Base-by-base conservation (phyloP, 2,329 filamentous ascomycete species). In the Microthyrium microscopicum region DNA sequence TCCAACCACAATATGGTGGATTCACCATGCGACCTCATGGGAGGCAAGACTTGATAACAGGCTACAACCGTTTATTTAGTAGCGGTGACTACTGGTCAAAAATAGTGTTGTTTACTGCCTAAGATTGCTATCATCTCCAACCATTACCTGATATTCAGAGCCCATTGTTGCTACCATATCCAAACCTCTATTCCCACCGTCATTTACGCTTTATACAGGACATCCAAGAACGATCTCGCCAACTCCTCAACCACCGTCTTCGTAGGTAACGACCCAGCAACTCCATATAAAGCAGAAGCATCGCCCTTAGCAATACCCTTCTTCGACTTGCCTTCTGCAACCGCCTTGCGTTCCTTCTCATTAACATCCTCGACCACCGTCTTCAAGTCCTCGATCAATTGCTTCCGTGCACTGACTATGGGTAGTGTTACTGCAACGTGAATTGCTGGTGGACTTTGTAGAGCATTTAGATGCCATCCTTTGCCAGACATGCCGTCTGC, bases 401-500 rank as follows among this genome's bases (percentile, higher is more conserved):
- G 68, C 49, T 95, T 84, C 51, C 81, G 80, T 3, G 77, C 82
- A 46, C 76, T 76, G 16, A 75, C 73, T 30, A 91, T 80, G 12
- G 87, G 87, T 45, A 92, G 55, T 1, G 89, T 98, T 25, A 95
- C 84, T 9, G 89, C 89, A 25, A 95, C 73, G 54, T 98, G 89
- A 35, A 98, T 83, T 15, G 84, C 89, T 0, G 89, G 76, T 3
- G 89, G 89, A 46, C 73, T 77, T 58, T 98, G 89, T 41, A 98
- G 66, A 3, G 85, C 82, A 50, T 95, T 98, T 39, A 98, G 65
- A 58, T 98, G 89, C 89, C 89, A 98, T 3, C 89, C 87, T 49
- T 76, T 77, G 1, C 60, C 61, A 9, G 69, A 71, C 77, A 98
- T 87, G 43, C 63, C 80, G 55, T 98, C 89, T 5, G 87, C 83